Conservation (phyloP, 192 early-diverging fungal species). For the Coemansia sp. region DNA sequence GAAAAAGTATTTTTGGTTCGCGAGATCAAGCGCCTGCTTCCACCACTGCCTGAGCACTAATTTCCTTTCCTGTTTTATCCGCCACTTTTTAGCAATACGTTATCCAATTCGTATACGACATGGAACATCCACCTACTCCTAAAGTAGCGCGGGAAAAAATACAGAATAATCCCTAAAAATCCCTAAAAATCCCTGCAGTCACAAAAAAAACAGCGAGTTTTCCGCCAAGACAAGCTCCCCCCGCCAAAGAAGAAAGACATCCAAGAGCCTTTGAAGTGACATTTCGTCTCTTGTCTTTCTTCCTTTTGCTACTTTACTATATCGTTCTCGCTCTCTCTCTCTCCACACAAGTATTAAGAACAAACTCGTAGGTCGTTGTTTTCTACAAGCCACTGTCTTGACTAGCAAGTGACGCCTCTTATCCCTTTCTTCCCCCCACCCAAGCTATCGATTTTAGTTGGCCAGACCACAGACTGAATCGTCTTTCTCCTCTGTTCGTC, state of each 20-base stretch:
- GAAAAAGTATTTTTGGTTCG: conserved; percentile 96
- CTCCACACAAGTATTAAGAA: neutral
- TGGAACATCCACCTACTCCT: neutral
- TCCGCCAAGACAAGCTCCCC: neutral
- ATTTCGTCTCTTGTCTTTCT: neutral
- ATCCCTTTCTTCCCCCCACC: neutral
- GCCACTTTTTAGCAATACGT: neutral
- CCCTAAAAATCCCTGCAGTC: neutral
- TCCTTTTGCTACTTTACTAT: neutral
- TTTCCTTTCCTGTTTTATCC: neutral
- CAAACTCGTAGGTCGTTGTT: neutral
- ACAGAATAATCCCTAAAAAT: neutral
- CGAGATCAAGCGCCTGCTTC: conserved; percentile 69
- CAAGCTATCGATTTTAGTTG: neutral
- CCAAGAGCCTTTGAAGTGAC: neutral
- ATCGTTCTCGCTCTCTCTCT: neutral
- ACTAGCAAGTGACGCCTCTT: neutral
- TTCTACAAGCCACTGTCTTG: neutral
- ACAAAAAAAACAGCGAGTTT: neutral
- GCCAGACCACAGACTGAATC: neutral
- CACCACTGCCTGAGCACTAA: conserved; percentile 23
- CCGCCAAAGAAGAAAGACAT: neutral
- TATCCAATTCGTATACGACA: neutral
- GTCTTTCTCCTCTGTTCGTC: neutral
- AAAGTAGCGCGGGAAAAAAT: neutral